Percentiles rank a stretch among this genome's conserved stretches.
Evolutionary conservation across 2,329 filamentous ascomycete species (phyloP).

Genomic region (Fusarium coffeatum): DNA sequence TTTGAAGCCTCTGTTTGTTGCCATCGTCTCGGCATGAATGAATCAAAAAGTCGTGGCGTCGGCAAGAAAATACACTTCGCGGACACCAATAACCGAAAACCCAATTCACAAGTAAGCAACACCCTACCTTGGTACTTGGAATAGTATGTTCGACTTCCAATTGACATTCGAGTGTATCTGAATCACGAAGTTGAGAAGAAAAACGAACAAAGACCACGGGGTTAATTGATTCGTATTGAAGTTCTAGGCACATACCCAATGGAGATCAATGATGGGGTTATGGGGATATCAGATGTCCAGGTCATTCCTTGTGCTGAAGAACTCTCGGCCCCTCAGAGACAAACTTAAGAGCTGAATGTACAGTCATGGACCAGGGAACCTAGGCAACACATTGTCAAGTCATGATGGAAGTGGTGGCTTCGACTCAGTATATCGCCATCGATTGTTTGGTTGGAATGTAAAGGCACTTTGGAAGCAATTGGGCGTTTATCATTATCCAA

Average conservation of each 20-base stretch:
- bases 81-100: not conserved
- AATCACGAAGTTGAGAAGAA: not conserved
- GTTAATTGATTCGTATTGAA: not conserved
- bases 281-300: not conserved
- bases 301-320: slow-evolving; percentile 17
- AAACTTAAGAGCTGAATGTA: slow-evolving; percentile 8
- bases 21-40: not conserved
- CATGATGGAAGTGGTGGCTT: not conserved
- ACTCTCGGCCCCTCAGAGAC: slow-evolving; percentile 5
- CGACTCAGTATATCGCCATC: slow-evolving; percentile 10
- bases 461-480: slow-evolving; percentile 5
- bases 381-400: slow-evolving; percentile 24
- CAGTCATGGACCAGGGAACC: slow-evolving; percentile 26
- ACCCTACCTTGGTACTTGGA: not conserved
- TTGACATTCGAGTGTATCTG: not conserved
- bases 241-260: not conserved
- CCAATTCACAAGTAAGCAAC: not conserved
- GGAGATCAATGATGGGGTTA: not conserved
- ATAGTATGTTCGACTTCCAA: not conserved
- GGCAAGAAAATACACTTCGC: not conserved
- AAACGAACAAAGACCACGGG: not conserved
- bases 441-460: slow-evolving; percentile 30
- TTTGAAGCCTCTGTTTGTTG: not conserved
- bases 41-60: not conserved
- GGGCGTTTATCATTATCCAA: slow-evolving; percentile 22